Base-by-base conservation (phyloP, 176 grass and related monocot genomes). In the Carex scoparia region DNA sequence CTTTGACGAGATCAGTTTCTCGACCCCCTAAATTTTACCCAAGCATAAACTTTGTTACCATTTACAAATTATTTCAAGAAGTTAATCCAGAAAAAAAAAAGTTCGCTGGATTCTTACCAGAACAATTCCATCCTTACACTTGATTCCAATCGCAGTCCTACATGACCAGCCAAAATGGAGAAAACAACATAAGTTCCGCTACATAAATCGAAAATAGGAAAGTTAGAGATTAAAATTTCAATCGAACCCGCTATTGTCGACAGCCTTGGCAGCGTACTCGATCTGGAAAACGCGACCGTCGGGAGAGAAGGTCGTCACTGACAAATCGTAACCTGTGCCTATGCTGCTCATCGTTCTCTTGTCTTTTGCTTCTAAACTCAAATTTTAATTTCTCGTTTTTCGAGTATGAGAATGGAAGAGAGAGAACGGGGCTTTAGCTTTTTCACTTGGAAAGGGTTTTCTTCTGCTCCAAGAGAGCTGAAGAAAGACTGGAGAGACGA, bases 211-310 rank as follows among this genome's bases (percentile, higher is more conserved):
- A 7, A 84, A 85, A 65, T 61, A 64, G 13, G 7, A 31, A 87
- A 84, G 85, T 31, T 0, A 31, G 32, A 86, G 4, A 7, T 12
- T 2, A 31, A 61, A 42, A 58, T 8, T 81, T 13, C 55, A 77
- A 88, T 65, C 89, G 3, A 93, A 90, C 94, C 94, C 94, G 89
- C 94, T 93, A 65, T 97, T 97, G 84, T 93, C 94, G 72, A 97
- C 94, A 65, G 91, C 94, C 67, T 97, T 97, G 15, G 88, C 90
- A 72, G 94, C 94, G 19, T 97, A 97, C 84, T 97, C 91, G 38
- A 97, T 92, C 89, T 97, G 94, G 86, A 97, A 97, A 70, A 97
- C 94, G 1, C 94, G 85, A 4, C 94, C 94, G 53, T 97, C 94
- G 0, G 91, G 94, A 61, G 89, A 97, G 89, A 97, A 97, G 72